Percentiles rank a stretch among this genome's conserved stretches.
Conservation (phyloP, 192 early-diverging fungal species). For the Mortierella claussenii region DNA sequence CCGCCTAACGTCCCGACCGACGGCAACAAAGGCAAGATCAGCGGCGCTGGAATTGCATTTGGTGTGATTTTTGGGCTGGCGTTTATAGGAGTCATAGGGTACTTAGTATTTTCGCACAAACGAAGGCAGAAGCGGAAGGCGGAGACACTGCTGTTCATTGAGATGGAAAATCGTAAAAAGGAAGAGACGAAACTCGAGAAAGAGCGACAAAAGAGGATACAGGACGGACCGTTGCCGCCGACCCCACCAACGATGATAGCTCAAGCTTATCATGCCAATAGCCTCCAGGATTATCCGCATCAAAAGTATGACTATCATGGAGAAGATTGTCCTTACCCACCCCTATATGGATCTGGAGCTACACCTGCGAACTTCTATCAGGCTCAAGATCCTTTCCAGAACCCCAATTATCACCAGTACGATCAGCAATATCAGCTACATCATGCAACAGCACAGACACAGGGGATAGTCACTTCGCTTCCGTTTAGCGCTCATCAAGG, state of each 20-base stretch:
- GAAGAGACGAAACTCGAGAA: conserved; percentile 20
- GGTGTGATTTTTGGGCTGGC: conserved; percentile 30
- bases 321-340: no score
- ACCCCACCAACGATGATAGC: conserved; percentile 1
- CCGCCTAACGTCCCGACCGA: conserved; percentile 20
- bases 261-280: conserved; percentile 6
- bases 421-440: not conserved
- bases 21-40: conserved; percentile 23
- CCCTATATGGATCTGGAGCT: no score
- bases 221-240: conserved; percentile 4
- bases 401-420: conserved; percentile 10
- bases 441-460: not conserved
- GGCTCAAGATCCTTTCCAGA: conserved; percentile 28
- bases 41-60: conserved; percentile 22
- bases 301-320: no score
- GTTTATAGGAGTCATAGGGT: conserved; percentile 24
- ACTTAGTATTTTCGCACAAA: conserved; percentile 19
- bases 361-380: not conserved
- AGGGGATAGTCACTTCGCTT: not conserved
- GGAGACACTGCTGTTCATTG: conserved; percentile 17
- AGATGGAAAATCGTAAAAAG: conserved; percentile 20
- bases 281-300: no score
- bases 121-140: conserved; percentile 18
- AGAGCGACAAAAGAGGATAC: conserved; percentile 9
- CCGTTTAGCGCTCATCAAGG: no score